phyloP scores from a whole-genome alignment of 305 asterid genomes.

The Fraxinus dipetala region DNA sequence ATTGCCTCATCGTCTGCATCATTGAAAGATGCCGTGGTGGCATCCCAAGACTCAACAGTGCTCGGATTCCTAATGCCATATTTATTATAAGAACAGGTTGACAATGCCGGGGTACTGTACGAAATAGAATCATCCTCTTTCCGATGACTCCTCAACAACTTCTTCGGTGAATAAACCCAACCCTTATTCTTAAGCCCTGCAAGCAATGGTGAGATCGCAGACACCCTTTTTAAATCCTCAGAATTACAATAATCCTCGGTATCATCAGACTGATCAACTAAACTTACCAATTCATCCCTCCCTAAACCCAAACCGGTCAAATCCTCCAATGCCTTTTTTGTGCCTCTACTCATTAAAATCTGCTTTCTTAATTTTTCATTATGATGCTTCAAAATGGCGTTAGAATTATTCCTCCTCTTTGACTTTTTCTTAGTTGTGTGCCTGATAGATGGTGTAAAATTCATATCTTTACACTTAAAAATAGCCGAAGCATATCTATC shows the following conservation, averaged over 20 bases:
- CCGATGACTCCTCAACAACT: slow-evolving; percentile 40
- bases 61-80: slow-evolving; percentile 57
- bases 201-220: slow-evolving; percentile 63
- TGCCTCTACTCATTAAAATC: slow-evolving; percentile 38
- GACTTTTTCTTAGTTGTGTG: slow-evolving; percentile 49
- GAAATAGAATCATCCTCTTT: slow-evolving; percentile 73
- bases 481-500: slow-evolving; percentile 53
- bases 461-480: slow-evolving; percentile 54
- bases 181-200: slow-evolving; percentile 60
- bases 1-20: slow-evolving; percentile 80
- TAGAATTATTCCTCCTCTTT: slow-evolving; percentile 40
- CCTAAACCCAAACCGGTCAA: slow-evolving; percentile 33
- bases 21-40: slow-evolving; percentile 61
- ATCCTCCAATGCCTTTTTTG: slow-evolving; percentile 41
- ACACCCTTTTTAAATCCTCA: slow-evolving; percentile 57
- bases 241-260: slow-evolving; percentile 67
- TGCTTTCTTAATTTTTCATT: slow-evolving; percentile 48
- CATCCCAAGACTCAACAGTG: slow-evolving; percentile 74
- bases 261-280: slow-evolving; percentile 77
- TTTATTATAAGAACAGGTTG: slow-evolving; percentile 56
- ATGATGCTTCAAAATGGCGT: slow-evolving; percentile 39
- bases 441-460: slow-evolving; percentile 55
- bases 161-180: slow-evolving; percentile 49
- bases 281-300: slow-evolving; percentile 54
- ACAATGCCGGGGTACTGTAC: slow-evolving; percentile 70